phyloP scores from a whole-genome alignment of 306 rosid genomes.

The Acacia confusa region DNA sequence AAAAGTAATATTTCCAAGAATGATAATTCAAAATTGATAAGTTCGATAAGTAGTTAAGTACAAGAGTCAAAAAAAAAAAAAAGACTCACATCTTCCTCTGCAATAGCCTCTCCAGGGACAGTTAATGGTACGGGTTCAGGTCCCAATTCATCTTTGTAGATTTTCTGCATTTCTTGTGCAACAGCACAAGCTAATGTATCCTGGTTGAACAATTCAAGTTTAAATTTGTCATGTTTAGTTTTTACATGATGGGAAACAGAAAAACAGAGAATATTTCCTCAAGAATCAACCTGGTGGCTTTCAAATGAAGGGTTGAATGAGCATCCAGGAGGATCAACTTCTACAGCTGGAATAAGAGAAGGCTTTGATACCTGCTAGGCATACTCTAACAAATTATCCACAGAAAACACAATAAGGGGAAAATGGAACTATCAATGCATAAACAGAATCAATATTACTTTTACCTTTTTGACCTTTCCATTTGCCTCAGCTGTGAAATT shows the following conservation, averaged over 20 bases:
- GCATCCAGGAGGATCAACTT: slow-evolving; percentile 92
- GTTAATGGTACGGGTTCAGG: slow-evolving; percentile 89
- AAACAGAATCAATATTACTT: neutral
- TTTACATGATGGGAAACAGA: slow-evolving; percentile 10
- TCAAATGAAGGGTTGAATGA: slow-evolving; percentile 79
- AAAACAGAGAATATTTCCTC: neutral
- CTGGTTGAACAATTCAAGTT: slow-evolving; percentile 47
- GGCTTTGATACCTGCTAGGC: slow-evolving; percentile 52
- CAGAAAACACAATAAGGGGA: neutral
- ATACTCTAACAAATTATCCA: slow-evolving; percentile 27
- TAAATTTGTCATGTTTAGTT: neutral
- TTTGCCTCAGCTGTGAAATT: slow-evolving; percentile 46
- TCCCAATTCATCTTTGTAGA: slow-evolving; percentile 84
- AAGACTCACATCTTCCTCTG: slow-evolving; percentile 84
- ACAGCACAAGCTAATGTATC: slow-evolving; percentile 81
- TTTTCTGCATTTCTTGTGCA: slow-evolving; percentile 88
- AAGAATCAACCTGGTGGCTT: slow-evolving; percentile 76
- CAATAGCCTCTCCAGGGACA: slow-evolving; percentile 69
- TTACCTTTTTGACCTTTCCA: slow-evolving; percentile 59
- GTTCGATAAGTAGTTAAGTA: neutral
- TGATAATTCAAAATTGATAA: neutral
- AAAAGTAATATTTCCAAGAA: neutral
- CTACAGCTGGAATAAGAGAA: slow-evolving; percentile 81
- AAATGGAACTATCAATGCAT: slow-evolving; percentile 6
- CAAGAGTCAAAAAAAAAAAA: slow-evolving; percentile 25